Conservation (phyloP, 192 early-diverging fungal genomes). For the Podila minutissima region DNA sequence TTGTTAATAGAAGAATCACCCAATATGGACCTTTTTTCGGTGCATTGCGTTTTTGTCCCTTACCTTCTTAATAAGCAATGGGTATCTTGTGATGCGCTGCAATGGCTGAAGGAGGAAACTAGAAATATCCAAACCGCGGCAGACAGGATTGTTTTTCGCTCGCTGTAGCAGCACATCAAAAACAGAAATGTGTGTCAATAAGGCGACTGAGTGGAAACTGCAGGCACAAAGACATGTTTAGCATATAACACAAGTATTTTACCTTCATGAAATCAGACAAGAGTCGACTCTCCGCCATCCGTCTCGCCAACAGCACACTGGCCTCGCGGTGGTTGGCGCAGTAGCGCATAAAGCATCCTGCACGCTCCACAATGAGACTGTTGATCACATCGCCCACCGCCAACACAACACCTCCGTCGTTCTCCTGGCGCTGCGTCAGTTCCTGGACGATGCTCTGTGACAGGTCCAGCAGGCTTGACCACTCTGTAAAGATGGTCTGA, state of each 20-base stretch:
- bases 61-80: conserved; percentile 84
- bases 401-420: conserved; percentile 59
- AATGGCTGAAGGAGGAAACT: conserved; percentile 89
- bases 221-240: no score
- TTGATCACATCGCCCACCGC: conserved; percentile 83
- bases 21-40: no score
- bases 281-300: conserved; percentile 18
- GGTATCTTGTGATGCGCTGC: conserved; percentile 95
- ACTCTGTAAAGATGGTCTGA: conserved; percentile 83
- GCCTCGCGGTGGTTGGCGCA: conserved; percentile 81
- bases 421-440: conserved; percentile 66
- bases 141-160: conserved; percentile 66
- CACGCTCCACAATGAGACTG: conserved; percentile 68
- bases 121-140: conserved; percentile 78
- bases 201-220: not conserved
- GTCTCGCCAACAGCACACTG: conserved; percentile 55
- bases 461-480: conserved; percentile 74
- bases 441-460: conserved; percentile 77
- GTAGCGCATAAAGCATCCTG: conserved; percentile 81
- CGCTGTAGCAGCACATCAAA: conserved; percentile 48
- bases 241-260: conserved; percentile 20
- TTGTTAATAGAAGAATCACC: no score
- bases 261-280: conserved; percentile 59
- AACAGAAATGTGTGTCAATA: not conserved
- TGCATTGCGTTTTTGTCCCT: no score